Evolutionary conservation across 176 grass and related monocot genomes (phyloP).

Genomic region (Elaeis guineensis): DNA sequence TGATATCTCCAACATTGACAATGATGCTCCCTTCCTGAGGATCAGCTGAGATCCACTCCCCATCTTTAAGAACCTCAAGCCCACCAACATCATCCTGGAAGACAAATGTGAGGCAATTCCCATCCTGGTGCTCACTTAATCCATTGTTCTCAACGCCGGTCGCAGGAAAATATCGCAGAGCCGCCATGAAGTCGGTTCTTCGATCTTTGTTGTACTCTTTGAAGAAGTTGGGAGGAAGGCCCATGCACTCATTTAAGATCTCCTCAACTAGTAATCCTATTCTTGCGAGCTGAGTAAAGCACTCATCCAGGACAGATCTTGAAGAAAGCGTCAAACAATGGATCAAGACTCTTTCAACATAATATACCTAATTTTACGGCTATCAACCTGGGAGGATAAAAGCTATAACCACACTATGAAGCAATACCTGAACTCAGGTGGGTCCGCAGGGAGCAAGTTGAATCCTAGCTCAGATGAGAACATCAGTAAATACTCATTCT

Average conservation of each 20-base stretch:
- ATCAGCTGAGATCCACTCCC: slow-evolving; percentile 22
- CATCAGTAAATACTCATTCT: slow-evolving; percentile 32
- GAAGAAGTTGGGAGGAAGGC: slow-evolving; percentile 35
- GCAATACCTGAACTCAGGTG: not conserved
- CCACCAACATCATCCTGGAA: slow-evolving; percentile 33
- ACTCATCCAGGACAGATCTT: slow-evolving; percentile 36
- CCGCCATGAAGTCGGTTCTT: slow-evolving; percentile 32
- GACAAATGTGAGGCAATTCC: slow-evolving; percentile 32
- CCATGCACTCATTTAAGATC: slow-evolving; percentile 61
- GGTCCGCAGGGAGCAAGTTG: slow-evolving; percentile 18
- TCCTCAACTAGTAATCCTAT: slow-evolving; percentile 37
- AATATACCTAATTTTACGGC: not conserved
- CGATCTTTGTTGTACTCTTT: slow-evolving; percentile 33
- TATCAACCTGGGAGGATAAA: not conserved
- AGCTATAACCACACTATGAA: not conserved
- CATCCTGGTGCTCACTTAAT: slow-evolving; percentile 25
- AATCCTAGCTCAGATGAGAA: slow-evolving; percentile 20
- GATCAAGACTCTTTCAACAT: not conserved
- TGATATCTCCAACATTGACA: slow-evolving; percentile 28
- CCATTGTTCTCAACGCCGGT: slow-evolving; percentile 29
- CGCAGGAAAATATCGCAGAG: slow-evolving; percentile 40
- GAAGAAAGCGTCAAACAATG: not conserved
- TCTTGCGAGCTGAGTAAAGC: slow-evolving; percentile 17
- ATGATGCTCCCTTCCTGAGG: slow-evolving; percentile 29
- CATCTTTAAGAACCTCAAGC: slow-evolving; percentile 33